These are phyloP conservation scores for Detonula confervacea DNA, from an alignment of 352 stramenopile species.

Conservation along the genomic window DNA sequence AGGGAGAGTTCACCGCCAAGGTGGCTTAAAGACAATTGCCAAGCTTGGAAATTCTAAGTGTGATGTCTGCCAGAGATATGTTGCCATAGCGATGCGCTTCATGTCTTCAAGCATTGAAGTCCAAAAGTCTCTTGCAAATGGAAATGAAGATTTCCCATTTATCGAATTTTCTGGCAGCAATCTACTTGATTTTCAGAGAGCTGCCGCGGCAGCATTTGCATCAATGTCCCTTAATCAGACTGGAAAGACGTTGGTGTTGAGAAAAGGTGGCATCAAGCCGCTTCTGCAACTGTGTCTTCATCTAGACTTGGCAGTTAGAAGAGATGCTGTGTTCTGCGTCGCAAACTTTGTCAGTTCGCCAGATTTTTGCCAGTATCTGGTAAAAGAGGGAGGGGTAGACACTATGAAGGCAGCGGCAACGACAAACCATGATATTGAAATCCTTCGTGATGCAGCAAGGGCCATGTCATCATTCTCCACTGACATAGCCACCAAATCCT, in stretches of 20 bases:
- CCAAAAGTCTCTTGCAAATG: slow-evolving; percentile 90
- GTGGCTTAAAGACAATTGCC: slow-evolving; percentile 90
- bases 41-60: slow-evolving; percentile 89
- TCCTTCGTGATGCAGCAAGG: slow-evolving; percentile 92
- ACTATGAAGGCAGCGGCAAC: slow-evolving; percentile 93
- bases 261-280: slow-evolving; percentile 89
- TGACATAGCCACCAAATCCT: slow-evolving; percentile 86
- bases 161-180: slow-evolving; percentile 90
- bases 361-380: slow-evolving; percentile 92
- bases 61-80: slow-evolving; percentile 94
- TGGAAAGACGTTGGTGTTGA: slow-evolving; percentile 94
- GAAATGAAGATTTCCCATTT: slow-evolving; percentile 91
- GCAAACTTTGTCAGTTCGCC: slow-evolving; percentile 95
- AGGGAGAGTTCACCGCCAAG: slow-evolving; percentile 90
- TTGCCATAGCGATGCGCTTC: slow-evolving; percentile 93
- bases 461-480: slow-evolving; percentile 92
- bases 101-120: slow-evolving; percentile 93
- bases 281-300: slow-evolving; percentile 91
- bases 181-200: slow-evolving; percentile 87
- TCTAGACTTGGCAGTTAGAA: slow-evolving; percentile 90
- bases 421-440: slow-evolving; percentile 90
- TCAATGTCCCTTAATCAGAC: slow-evolving; percentile 92
- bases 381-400: slow-evolving; percentile 94
- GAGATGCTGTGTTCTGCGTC: slow-evolving; percentile 93
- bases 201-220: slow-evolving; percentile 91